phyloP scores from a whole-genome alignment of 352 stramenopile species.

The Globisporangium viniferum region DNA sequence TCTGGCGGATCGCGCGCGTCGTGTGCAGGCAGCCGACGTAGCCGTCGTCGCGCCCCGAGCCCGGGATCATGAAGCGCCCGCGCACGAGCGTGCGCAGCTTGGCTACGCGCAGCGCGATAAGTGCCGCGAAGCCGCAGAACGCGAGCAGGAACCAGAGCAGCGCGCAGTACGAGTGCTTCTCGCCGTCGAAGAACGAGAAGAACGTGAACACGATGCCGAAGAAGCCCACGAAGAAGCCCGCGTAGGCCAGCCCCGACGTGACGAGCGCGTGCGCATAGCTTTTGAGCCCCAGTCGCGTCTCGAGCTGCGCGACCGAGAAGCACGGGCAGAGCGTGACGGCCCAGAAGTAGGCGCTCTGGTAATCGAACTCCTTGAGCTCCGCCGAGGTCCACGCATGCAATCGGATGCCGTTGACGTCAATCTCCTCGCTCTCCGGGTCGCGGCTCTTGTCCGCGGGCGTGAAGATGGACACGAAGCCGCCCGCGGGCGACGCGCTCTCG shows the following conservation, averaged over 20 bases:
- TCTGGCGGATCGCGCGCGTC: conserved; percentile 10
- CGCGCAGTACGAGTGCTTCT: not conserved
- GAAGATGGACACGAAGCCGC: conserved; percentile 16
- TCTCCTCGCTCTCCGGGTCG: conserved; percentile 11
- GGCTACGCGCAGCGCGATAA: conserved; percentile 1
- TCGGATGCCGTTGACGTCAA: conserved; percentile 8
- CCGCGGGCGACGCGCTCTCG: conserved; percentile 6
- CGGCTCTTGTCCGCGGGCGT: conserved; percentile 13
- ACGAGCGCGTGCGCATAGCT: conserved; percentile 1
- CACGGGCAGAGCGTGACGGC: conserved; percentile 12
- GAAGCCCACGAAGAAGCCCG: conserved; percentile 5
- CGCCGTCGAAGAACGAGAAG: conserved; percentile 12
- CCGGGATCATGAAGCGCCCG: conserved; percentile 3
- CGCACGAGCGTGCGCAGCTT: conserved; percentile 6
- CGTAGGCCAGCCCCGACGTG: not conserved
- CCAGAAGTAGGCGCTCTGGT: conserved; percentile 12
- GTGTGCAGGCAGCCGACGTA: conserved; percentile 5
- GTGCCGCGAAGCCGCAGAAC: not conserved
- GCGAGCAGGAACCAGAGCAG: conserved; percentile 6
- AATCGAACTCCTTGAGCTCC: conserved; percentile 11
- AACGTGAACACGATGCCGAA: conserved; percentile 4
- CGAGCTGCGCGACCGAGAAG: conserved; percentile 14
- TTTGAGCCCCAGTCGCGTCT: conserved; percentile 8
- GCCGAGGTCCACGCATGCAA: conserved; percentile 8
- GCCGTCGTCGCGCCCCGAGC: conserved; percentile 2